phyloP scores from a whole-genome alignment of 148 eudicot species.

The Cornus controversa region DNA sequence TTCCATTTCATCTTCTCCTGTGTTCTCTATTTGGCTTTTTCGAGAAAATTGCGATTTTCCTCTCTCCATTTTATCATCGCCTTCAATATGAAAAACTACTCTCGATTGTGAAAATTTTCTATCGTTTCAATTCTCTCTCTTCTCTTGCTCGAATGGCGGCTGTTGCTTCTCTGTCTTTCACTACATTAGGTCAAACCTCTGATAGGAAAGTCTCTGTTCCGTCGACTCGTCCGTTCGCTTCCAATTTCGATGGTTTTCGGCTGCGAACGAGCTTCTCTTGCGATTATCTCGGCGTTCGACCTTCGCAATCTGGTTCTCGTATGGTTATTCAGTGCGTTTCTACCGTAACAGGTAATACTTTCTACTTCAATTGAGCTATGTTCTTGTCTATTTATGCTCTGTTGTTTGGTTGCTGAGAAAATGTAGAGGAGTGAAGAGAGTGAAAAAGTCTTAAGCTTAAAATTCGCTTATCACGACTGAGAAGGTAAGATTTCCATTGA shows the following conservation, averaged over 20 bases:
- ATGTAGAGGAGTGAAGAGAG: background rate
- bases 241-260: slow-evolving; percentile 35
- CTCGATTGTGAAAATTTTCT: slow-evolving; percentile 3
- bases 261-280: slow-evolving; percentile 21
- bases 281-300: slow-evolving; percentile 26
- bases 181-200: slow-evolving; percentile 43
- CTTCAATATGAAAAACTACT: slow-evolving; percentile 9
- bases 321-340: slow-evolving; percentile 52
- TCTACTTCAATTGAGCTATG: background rate
- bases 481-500: background rate
- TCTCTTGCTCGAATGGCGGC: slow-evolving; percentile 48
- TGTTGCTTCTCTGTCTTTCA: slow-evolving; percentile 49
- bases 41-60: background rate
- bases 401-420: slow-evolving; percentile 7
- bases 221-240: slow-evolving; percentile 26
- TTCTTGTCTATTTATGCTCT: background rate
- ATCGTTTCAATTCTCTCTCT: background rate
- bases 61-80: background rate
- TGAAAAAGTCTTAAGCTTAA: background rate
- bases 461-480: background rate
- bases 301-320: slow-evolving; percentile 32
- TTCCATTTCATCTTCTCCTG: background rate
- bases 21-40: background rate
- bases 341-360: slow-evolving; percentile 27
- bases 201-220: slow-evolving; percentile 36